Evolutionary conservation across 192 early-diverging fungal genomes (phyloP), one percentile per base, ranked within the genome.

Genomic region (Kappamyces sp.): DNA sequence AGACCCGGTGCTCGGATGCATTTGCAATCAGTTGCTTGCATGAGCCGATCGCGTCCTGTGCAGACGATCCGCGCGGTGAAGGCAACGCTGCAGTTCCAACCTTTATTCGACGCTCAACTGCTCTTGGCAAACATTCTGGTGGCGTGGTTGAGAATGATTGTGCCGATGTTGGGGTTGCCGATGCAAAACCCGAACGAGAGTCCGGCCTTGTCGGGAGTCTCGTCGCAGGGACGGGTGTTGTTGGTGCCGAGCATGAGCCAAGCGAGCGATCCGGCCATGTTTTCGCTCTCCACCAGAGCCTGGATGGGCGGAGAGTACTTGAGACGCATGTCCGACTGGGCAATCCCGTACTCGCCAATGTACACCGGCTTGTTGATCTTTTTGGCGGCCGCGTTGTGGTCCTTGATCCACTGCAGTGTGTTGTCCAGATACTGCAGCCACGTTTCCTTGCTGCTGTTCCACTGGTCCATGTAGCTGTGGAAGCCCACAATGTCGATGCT

Each of bases 401-500:
- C 51, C 47, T 60, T 37, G 50, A 72, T 74, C 49, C 65, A 73
- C 34, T 73, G 32, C 13, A 49, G n/a, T 13, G 58, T 57, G 33
- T 72, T 59, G 42, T 59, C 36, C 33, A 40, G 32, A 13, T 36
- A 59, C 6, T 44, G 36, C 1, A 61, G 34, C 39, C 44, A 41
- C 34, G 46, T 12, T 31, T 61, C 49, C 23, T 23, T 23, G 23
- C 23, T 23, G 7, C 35, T 74, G 40, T 47, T 51, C 60, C 66
- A 72, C 34, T 54, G 40, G 23, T 69, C 64, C 1, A 63, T 47
- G 44, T 73, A 73, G n/a, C 49, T 55, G 40, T 73, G 71, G 42
- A 74, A 58, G 2, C 66, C 47, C 12, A 60, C 53, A 51, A 59
- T 62, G 41, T 74, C 71, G 40, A 74, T 65, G 12, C 41, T 46